Conservation (phyloP, 306 rosid species). For the Corylus avellana region DNA sequence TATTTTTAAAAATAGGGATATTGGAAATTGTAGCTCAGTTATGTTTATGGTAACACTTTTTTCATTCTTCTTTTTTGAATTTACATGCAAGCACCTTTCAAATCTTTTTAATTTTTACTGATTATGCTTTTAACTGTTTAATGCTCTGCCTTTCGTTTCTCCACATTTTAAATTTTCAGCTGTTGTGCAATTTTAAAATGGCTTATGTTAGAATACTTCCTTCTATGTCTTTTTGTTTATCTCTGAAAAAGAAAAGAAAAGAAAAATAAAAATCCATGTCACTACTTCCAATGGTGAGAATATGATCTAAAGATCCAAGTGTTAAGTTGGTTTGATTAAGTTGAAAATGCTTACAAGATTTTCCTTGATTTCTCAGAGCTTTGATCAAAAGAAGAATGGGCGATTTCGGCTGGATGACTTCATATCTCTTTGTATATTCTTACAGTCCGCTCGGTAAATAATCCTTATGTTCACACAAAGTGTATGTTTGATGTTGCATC, state of each 20-base stretch:
- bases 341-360: constrained; percentile 16
- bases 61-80: neutral
- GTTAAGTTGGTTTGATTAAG: constrained; percentile 11
- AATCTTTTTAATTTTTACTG: neutral
- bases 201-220: neutral
- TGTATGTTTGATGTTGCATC: neutral
- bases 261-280: neutral
- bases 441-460: constrained; percentile 81
- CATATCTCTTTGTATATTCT: constrained; percentile 79
- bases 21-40: too few species aligned
- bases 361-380: constrained; percentile 61
- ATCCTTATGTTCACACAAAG: neutral
- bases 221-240: neutral
- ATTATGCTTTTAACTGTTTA: neutral
- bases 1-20: too few species aligned
- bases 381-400: constrained; percentile 83
- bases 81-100: neutral
- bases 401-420: constrained; percentile 75
- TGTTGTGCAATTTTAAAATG: neutral
- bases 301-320: neutral
- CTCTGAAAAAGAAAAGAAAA: neutral
- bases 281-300: neutral
- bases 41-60: neutral
- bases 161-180: neutral
- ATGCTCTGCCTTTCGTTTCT: neutral